Base-by-base conservation (phyloP, 768 basidiomycete genomes). In the Termitomyces sp. region DNA sequence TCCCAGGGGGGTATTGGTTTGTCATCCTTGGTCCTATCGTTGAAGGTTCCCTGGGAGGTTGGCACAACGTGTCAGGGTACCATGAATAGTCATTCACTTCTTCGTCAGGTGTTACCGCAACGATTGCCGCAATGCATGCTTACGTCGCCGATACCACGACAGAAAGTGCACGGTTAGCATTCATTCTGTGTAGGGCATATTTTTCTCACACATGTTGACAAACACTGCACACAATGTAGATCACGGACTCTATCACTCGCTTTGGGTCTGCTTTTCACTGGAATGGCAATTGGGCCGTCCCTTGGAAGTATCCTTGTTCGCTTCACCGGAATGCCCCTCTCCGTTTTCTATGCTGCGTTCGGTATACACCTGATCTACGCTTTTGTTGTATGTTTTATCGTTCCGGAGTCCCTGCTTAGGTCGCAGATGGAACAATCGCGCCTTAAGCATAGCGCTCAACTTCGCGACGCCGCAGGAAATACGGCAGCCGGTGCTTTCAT, bases 1-100 rank as follows among this genome's bases (percentile, higher is more conserved):
- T 92, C 4, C 93, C 93, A 1, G 91, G 89, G 1, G 89, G 90
- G 6, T 95, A 94, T 69, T 88, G 89, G 81, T 87, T 91, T 67
- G 74, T 93, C 27, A 60, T 93, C 13, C 58, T 88, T 20, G 86
- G 87, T 1, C 82, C 87, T 11, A 58, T 84, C 6, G 60, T 90
- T 1, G 88, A 91, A 61, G 93, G 93, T 12, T 60, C 78, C 18
- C 70, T 90, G 15, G 94, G 93, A 55, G 88, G 93, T 85, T 61
- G 66, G 79, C 65, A 11, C 27, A 49, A n/a, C 33, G 48, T 53
- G 13, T 24, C 51, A 15, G 16, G 4, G 9, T 27, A 18, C 61
- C 61, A 36, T 54, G 66, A 13, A 41, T 30, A 54, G 34, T 27
- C 24, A 22, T 37, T 45, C 46, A 57, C 44, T 54, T n/a, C 33